A percentile compares a stretch with the other conserved stretches of the same genome.
Evolutionary conservation across 1,139 yeast species (phyloP).

Genomic region (Candida pseudoviswanathii): DNA sequence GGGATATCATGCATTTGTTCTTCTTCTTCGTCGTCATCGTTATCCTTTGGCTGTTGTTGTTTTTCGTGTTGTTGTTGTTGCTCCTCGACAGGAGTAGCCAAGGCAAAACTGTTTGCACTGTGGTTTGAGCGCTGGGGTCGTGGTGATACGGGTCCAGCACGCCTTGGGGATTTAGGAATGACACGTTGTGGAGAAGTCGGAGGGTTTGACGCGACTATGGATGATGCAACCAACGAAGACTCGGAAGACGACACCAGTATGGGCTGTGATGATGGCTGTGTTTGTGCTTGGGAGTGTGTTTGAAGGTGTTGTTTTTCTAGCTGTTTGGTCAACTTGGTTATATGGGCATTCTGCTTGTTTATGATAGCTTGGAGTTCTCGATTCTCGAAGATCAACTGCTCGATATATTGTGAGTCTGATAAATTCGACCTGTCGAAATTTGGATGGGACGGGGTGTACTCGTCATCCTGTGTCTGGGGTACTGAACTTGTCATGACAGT

Average conservation of each 20-base stretch:
- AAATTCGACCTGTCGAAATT: slow-evolving; percentile 35
- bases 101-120: neutral
- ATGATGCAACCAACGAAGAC: neutral
- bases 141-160: neutral
- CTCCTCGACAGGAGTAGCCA: neutral
- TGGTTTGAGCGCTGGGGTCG: neutral
- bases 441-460: slow-evolving; percentile 40
- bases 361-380: slow-evolving; percentile 27
- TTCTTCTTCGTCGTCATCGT: neutral
- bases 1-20: slow-evolving; percentile 12
- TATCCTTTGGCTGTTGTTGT: neutral
- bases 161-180: neutral
- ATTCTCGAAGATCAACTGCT: slow-evolving; percentile 39
- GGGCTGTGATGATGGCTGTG: neutral
- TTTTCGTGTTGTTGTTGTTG: neutral
- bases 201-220: neutral
- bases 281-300: neutral
- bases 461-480: slow-evolving; percentile 9
- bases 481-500: slow-evolving; percentile 1
- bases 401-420: slow-evolving; percentile 37
- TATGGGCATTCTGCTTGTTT: slow-evolving; percentile 8
- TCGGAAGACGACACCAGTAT: neutral
- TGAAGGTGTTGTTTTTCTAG: neutral
- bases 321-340: slow-evolving; percentile 5
- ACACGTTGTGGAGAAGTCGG: neutral